Base-by-base conservation (phyloP, 768 basidiomycete species). In the Phanerochaete sordida region DNA sequence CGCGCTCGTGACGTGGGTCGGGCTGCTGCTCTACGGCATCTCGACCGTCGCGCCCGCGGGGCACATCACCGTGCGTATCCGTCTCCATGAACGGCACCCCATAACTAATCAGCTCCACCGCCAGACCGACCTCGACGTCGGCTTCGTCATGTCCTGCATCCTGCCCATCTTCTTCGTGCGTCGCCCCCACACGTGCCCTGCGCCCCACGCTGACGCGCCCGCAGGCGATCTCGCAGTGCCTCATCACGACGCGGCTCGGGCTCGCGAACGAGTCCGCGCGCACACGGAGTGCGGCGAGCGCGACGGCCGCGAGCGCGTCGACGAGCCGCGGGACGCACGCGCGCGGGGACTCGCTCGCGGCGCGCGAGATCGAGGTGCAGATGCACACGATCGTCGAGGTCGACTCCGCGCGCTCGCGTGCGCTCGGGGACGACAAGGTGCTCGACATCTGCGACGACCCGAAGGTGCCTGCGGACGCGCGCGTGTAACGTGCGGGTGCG, bases 221-320 rank as follows among this genome's bases (percentile, higher is more conserved):
- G 55, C 49, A 69, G 68, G 69, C 66, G 6, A 65, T 70, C 28
- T 70, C 69, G 7, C 69, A 70, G 47, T 59, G 63, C 47, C 62
- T 70, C 47, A 67, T 68, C 56, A 66, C 65, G 28, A 65, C 63
- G 16, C 67, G 63, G 35, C 58, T 68, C 47, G 67, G 64, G 15
- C 59, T 69, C 30, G 45, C 57, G 12, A 12, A 12, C n/a, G 47
- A 58, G 39, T 43, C 39, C 4, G 19, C 13, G 33, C 33, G 39
- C 39, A 35, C 33, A 7, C 7, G 6, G 6, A 43, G 39, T 4
- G 11, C 8, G 39, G 8, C 39, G 33, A 35, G n/a, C n/a, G n/a
- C 33, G 33, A 35, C 33, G 33, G 33, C 33, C 7, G 6, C 33
- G 2, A 23, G 51, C 39, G 7, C n/a, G n/a, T n/a, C n/a, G n/a